Percentiles rank a stretch among this genome's conserved stretches.
These are phyloP conservation scores for Castanea crenata DNA, from an alignment of 306 rosid species.

Conservation along the genomic window DNA sequence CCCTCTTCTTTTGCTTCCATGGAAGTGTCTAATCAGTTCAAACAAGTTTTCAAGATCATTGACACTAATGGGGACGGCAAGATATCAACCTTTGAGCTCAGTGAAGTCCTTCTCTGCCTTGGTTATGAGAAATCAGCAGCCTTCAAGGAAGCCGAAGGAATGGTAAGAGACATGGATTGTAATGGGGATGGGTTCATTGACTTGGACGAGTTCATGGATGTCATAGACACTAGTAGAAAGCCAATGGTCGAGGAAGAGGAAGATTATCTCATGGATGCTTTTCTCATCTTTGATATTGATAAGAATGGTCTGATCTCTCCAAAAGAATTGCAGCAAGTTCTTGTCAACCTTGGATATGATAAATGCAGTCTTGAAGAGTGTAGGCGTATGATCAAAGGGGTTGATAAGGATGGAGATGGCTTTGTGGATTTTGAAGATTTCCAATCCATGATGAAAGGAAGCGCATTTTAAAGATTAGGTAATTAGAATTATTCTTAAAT, in stretches of 20 bases:
- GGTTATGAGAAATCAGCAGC: slow-evolving; percentile 41
- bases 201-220: slow-evolving; percentile 68
- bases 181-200: slow-evolving; percentile 74
- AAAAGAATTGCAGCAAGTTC: slow-evolving; percentile 51
- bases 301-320: slow-evolving; percentile 60
- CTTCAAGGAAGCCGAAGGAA: slow-evolving; percentile 53
- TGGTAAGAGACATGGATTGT: slow-evolving; percentile 52
- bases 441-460: slow-evolving; percentile 55
- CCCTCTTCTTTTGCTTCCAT: slow-evolving; percentile 39
- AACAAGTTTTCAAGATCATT: slow-evolving; percentile 57
- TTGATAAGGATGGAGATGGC: slow-evolving; percentile 70
- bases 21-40: slow-evolving; percentile 53
- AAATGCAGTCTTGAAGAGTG: slow-evolving; percentile 56
- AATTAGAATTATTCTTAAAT: neutral
- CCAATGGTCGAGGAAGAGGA: neutral
- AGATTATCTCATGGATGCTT: slow-evolving; percentile 58
- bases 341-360: slow-evolving; percentile 50
- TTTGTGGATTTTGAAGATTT: slow-evolving; percentile 71
- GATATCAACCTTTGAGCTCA: slow-evolving; percentile 55
- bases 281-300: slow-evolving; percentile 59
- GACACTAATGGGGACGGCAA: slow-evolving; percentile 67
- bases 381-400: slow-evolving; percentile 57
- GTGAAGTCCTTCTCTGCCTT: slow-evolving; percentile 46
- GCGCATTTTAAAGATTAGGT: slow-evolving; percentile 8
- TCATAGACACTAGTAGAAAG: slow-evolving; percentile 23